Evolutionary conservation across 2,329 filamentous ascomycete genomes (phyloP), one percentile per base, ranked within the genome.

Genomic region (Clonostachys chloroleuca): DNA sequence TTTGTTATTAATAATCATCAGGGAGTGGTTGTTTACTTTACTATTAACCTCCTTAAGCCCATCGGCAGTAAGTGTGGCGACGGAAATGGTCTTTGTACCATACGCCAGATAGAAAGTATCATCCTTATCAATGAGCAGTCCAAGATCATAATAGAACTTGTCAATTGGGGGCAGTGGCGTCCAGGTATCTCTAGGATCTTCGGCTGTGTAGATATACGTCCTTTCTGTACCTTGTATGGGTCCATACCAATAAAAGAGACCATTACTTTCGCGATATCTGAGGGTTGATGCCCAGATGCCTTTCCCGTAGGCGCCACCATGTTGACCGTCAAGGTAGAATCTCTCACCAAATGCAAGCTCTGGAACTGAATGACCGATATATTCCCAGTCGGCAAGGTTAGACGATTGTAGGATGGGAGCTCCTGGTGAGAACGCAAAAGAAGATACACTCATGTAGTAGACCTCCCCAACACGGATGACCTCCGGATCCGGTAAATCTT

Each of bases 71-170:
- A 82, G 66, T 54, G 78, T 68, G 2, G 78, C 73, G 3, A 82
- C 68, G 30, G 52, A 63, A 49, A 81, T 70, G 2, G 72, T 62
- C 0, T 62, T 70, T 47, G 66, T 71, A 16, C 76, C 78, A 54
- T 80, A 79, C 0, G 69, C 74, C 2, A 81, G 71, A 45, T 81
- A 81, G 66, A 80, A 75, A 2, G 69, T 74, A 51, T 80, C 77
- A 42, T 81, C 69, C 41, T 78, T 73, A 45, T 81, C 78, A 41
- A 82, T 69, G n/a, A 81, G 60, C 3, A 83, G 57, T 0, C 79
- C 77, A 34, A 64, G 69, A 57, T 83, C 78, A 52, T 82, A 82
- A 39, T 47, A 49, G 42, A 44, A 49, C 12, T 35, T 43, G 48
- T 49, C 43, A 40, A 49, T 47, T n/a, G 30, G 41, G 17, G 41